These are phyloP conservation scores for Clitopilus passeckerianus DNA, from an alignment of 768 basidiomycete genomes.

Conservation along the genomic window DNA sequence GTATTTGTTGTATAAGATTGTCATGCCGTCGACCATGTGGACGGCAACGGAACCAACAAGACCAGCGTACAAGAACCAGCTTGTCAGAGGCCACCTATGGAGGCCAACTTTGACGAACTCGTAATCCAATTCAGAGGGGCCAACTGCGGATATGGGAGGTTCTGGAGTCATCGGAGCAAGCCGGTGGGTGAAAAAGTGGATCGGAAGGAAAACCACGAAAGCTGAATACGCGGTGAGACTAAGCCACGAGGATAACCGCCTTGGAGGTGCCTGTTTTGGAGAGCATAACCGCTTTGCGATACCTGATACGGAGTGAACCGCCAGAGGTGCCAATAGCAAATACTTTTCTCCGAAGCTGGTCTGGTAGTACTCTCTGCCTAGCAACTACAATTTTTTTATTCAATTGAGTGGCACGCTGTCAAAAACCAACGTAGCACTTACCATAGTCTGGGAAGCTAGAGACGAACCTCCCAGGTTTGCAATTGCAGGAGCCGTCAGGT, in stretches of 20 bases:
- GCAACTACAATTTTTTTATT: slow-evolving; percentile 39
- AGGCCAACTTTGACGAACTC: slow-evolving; percentile 79
- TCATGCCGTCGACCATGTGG: slow-evolving; percentile 61
- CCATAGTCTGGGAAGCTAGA: slow-evolving; percentile 72
- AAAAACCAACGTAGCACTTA: slow-evolving; percentile 24
- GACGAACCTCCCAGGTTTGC: slow-evolving; percentile 69
- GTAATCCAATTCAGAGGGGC: slow-evolving; percentile 76
- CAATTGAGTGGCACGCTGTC: neutral
- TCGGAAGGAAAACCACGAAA: slow-evolving; percentile 53
- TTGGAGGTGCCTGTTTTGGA: slow-evolving; percentile 23
- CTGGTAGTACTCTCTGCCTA: slow-evolving; percentile 87
- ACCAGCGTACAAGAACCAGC: slow-evolving; percentile 57
- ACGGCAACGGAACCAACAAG: slow-evolving; percentile 51
- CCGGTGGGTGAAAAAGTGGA: slow-evolving; percentile 71
- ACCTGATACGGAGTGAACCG: slow-evolving; percentile 55
- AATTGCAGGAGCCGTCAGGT: slow-evolving; percentile 68
- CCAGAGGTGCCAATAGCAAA: slow-evolving; percentile 65
- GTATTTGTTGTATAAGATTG: slow-evolving; percentile 47
- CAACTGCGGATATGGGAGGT: slow-evolving; percentile 51
- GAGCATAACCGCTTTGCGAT: slow-evolving; percentile 54
- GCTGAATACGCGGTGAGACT: slow-evolving; percentile 60
- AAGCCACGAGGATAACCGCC: slow-evolving; percentile 37
- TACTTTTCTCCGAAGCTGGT: slow-evolving; percentile 61
- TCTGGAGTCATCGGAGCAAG: slow-evolving; percentile 39
- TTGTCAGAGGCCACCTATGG: slow-evolving; percentile 54